phyloP scores from a whole-genome alignment of 106 monocot species.

The Dioscorea zingiberensis region DNA sequence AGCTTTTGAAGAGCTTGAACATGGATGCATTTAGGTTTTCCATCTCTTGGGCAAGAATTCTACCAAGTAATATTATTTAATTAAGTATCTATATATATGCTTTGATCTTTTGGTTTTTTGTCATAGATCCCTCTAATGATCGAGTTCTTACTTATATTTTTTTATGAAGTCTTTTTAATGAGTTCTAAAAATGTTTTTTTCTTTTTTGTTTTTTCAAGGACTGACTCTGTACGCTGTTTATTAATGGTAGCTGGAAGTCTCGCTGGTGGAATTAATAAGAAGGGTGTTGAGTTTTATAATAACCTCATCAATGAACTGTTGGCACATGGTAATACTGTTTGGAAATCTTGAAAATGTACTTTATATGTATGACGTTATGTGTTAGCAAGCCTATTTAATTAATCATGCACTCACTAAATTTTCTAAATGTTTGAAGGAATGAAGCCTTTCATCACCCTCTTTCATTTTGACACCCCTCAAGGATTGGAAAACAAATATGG shows the following conservation, averaged over 20 bases:
- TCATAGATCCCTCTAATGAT: too few species aligned
- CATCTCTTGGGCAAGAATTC: slow-evolving; percentile 2
- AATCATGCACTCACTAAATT: too few species aligned
- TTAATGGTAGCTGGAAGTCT: slow-evolving; percentile 17
- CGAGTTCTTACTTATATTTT: too few species aligned
- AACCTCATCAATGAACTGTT: slow-evolving; percentile 23
- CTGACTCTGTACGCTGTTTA: neutral
- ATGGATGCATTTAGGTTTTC: slow-evolving; percentile 6
- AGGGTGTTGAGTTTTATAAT: slow-evolving; percentile 23
- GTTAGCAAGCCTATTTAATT: too few species aligned
- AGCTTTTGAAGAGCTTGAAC: neutral
- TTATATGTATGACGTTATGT: neutral
- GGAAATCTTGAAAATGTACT: neutral
- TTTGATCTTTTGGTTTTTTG: too few species aligned
- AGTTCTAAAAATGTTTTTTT: neutral
- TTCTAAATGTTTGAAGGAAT: slow-evolving; percentile 10
- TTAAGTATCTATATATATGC: too few species aligned
- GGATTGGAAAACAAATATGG: slow-evolving; percentile 33
- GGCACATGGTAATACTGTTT: slow-evolving; percentile 8
- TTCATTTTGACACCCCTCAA: slow-evolving; percentile 53
- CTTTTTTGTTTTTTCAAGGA: neutral
- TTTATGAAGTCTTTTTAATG: too few species aligned
- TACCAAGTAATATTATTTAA: too few species aligned
- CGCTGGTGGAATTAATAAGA: slow-evolving; percentile 21
- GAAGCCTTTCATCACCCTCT: slow-evolving; percentile 39